phyloP scores from a whole-genome alignment of 1,284 basidiomycete genomes.

The Cystobasidium slooffiae region DNA sequence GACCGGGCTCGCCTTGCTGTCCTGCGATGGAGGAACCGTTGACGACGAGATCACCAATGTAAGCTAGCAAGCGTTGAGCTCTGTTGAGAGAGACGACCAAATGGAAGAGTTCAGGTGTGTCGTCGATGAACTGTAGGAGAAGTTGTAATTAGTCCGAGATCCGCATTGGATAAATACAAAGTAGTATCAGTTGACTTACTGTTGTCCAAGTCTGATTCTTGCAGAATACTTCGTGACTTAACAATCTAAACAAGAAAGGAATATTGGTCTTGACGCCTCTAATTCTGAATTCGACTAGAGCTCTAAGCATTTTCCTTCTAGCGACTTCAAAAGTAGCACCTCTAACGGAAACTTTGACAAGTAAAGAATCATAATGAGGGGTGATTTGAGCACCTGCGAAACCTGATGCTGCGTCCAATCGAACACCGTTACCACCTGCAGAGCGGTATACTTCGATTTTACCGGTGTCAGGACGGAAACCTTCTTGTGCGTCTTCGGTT shows the following conservation, averaged over 20 bases:
- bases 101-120: constrained; percentile 98
- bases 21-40: constrained; percentile 98
- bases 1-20: constrained; percentile 82
- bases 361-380: constrained; percentile 90
- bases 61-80: constrained; percentile 94
- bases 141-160: constrained; percentile 29
- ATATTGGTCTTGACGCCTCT: constrained; percentile 88
- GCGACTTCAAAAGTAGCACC: constrained; percentile 99
- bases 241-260: constrained; percentile 95
- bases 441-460: constrained; percentile 99
- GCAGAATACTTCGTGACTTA: constrained; percentile 98
- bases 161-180: not conserved
- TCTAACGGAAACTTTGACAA: constrained; percentile 95
- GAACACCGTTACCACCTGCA: constrained; percentile 97
- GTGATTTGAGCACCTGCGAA: constrained; percentile 99
- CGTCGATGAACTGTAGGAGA: constrained; percentile 84
- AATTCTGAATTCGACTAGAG: constrained; percentile 98
- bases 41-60: constrained; percentile 96
- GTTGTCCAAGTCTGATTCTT: constrained; percentile 98
- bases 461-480: constrained; percentile 98
- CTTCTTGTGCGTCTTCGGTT: constrained; percentile 88
- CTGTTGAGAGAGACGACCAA: constrained; percentile 97
- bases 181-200: constrained; percentile 59
- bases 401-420: constrained; percentile 94
- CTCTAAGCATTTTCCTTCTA: constrained; percentile 97